Evolutionary conservation across 495 filamentous ascomycete species (phyloP), one percentile per base, ranked within the genome.

Genomic region (Lepraria neglecta): DNA sequence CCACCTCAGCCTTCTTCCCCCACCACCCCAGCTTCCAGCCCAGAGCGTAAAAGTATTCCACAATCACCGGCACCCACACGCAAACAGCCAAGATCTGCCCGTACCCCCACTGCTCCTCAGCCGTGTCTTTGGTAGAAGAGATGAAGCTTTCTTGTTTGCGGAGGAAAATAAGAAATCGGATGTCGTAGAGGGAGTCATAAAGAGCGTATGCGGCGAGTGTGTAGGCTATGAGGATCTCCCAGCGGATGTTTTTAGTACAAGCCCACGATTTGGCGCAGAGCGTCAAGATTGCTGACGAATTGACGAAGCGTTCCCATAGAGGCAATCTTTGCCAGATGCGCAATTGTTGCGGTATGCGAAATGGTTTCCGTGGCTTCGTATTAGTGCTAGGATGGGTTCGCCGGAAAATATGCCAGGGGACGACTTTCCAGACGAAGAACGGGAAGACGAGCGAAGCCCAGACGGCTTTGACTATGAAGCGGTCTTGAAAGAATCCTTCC

Each of bases 401-500:
- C 15, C 48, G 17, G 6, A 46, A 33, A 11, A 11, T 0, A 17
- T n/a, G 38, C 19, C 54, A 56, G 15, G 33, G 53, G 11, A 56
- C 54, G 54, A 56, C 35, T 24, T 56, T 38, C 21, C 54, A 38
- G 24, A 56, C 38, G 21, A 28, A 56, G 54, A 56, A 43, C 19
- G 30, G 31, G 17, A 45, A 17, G 27, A 58, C 40, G 12, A 58
- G 42, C 19, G 33, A 30, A 7, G 42, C 15, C 40, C 27, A 46
- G 17, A 58, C n/a, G 11, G 56, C 56, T 21, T 58, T 45, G 56
- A 46, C 56, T 6, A 58, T 46, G 56, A 58, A 58, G 27, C 42
- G 40, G 42, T 45, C 56, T 43, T 12, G 7, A 19, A 58, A 57
- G 19, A 14, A 15, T 4, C 15, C 15, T 45, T 57, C 38, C 12